Evolutionary conservation across 352 stramenopile species (phyloP), one percentile per base, ranked within the genome.

Genomic region (Thalassiosira delicatula): DNA sequence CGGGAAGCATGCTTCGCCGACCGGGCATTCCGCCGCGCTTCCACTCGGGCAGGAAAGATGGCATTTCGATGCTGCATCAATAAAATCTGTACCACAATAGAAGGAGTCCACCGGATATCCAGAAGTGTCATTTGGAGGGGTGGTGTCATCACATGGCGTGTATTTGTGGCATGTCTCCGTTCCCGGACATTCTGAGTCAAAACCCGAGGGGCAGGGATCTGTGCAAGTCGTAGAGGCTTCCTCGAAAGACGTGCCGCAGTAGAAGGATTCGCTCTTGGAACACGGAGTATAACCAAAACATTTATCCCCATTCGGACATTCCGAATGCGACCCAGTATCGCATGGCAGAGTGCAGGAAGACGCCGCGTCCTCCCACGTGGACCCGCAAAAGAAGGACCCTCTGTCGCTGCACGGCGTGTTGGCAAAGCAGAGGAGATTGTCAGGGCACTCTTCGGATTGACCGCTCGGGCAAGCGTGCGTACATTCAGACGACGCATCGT

Each of bases 261-360:
- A 87, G 60, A 81, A 87, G 14, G 81, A 84, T 65, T 84, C 81
- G 35, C 35, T 46, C 33, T 2, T 8, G 19, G 23, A 29, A 17
- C 49, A 57, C 23, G 49, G 49, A 25, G 49, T 57, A 29, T 57
- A 57, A 29, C 76, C 72, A 32, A 88, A 88, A 61, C 83, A 88
- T 11, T 51, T 84, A 0, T 79, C 23, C 37, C 44, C 54, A 29
- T 79, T 59, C 0, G 76, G 76, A 59, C 83, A 88, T 33, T 88
- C 77, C 30, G 49, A 57, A 9, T 61, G 32, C 23, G 14, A 57
- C 3, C 49, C 49, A 29, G 7, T 29, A 8, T 68, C 67, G 62
- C 76, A 84, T 14, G 76, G 76, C 23, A 68, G 54, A 19, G 80
- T 62, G 40, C 80, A 87, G 46, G 81, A 81, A 30, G 81, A 83